Evolutionary conservation across 2,329 filamentous ascomycete genomes (phyloP).

Genomic region (Cordyceps militaris): DNA sequence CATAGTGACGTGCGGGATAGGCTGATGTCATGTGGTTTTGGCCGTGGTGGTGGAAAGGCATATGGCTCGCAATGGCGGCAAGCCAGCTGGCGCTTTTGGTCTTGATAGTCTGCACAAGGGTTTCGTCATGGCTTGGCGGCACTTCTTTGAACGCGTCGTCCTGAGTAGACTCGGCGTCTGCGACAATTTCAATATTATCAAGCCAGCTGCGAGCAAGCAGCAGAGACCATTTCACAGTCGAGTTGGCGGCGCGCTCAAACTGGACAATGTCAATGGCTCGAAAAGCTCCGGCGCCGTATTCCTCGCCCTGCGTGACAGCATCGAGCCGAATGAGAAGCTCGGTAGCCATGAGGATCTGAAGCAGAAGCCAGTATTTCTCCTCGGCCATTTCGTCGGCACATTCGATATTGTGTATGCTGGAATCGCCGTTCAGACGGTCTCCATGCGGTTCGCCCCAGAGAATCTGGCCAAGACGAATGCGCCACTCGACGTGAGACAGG

Average conservation of each 20-base stretch:
- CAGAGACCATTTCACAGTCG: constrained; percentile 60
- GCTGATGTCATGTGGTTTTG: constrained; percentile 27
- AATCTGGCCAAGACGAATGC: constrained; percentile 64
- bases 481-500: constrained; percentile 68
- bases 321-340: constrained; percentile 60
- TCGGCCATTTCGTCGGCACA: constrained; percentile 46
- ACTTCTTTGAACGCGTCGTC: constrained; percentile 4
- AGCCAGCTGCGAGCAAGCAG: constrained; percentile 59
- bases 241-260: constrained; percentile 55
- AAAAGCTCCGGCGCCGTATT: constrained; percentile 44
- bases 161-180: constrained; percentile 25
- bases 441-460: constrained; percentile 54
- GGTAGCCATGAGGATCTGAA: constrained; percentile 58
- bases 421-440: constrained; percentile 46
- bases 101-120: constrained; percentile 15
- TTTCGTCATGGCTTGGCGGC: not conserved
- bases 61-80: constrained; percentile 49
- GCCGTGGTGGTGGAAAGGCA: constrained; percentile 37
- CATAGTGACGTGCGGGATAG: constrained; percentile 32
- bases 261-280: constrained; percentile 50
- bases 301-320: constrained; percentile 53
- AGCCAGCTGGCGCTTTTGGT: constrained; percentile 43
- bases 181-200: constrained; percentile 57
- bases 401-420: constrained; percentile 43
- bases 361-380: constrained; percentile 59